Conservation (phyloP, 345 rosid genomes). For the Physaria fendleri region DNA sequence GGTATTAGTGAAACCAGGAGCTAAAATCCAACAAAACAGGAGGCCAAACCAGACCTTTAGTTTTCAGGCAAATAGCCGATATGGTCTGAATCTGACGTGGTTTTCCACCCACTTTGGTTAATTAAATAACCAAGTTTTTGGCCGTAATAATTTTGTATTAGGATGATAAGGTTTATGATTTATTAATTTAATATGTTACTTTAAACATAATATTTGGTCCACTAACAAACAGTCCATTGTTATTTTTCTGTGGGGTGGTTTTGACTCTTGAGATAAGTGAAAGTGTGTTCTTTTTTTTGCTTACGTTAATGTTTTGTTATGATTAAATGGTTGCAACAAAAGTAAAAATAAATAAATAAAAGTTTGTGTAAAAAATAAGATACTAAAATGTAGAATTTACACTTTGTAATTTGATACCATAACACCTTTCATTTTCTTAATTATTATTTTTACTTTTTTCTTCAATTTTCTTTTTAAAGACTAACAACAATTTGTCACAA, state of each 20-base stretch:
- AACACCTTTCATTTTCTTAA: too few species aligned
- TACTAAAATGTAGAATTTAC: neutral
- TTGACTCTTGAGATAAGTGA: constrained; percentile 4
- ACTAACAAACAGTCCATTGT: constrained; percentile 13
- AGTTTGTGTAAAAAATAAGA: neutral
- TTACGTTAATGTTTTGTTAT: neutral
- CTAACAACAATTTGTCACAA: too few species aligned
- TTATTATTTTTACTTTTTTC: too few species aligned
- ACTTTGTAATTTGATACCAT: too few species aligned
- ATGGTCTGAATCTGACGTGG: constrained; percentile 10
- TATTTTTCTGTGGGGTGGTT: constrained; percentile 16
- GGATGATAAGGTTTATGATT: neutral
- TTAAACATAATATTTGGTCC: constrained; percentile 2
- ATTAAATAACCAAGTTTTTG: neutral
- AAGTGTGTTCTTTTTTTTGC: too few species aligned
- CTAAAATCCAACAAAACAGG: constrained; percentile 17
- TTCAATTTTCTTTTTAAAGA: too few species aligned
- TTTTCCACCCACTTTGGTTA: constrained; percentile 12
- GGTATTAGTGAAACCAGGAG: constrained; percentile 14
- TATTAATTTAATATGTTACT: neutral
- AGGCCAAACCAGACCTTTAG: too few species aligned
- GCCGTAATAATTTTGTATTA: neutral
- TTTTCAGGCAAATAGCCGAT: too few species aligned
- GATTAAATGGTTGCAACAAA: neutral
- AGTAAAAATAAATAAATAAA: neutral